phyloP scores from a whole-genome alignment of 108 stramenopile species.

The Nannochloropsis salina region DNA sequence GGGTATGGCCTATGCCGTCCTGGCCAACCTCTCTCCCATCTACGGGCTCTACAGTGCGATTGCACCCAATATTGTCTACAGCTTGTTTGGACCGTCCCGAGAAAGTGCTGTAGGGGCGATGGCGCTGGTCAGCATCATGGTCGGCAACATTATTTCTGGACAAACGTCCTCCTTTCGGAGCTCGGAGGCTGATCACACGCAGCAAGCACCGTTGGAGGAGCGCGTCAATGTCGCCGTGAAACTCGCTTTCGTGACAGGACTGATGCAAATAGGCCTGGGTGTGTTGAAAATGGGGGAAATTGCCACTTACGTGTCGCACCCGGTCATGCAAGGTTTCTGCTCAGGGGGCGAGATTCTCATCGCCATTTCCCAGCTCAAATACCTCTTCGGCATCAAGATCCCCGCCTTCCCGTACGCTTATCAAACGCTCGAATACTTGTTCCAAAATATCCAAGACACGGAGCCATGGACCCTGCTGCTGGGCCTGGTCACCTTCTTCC shows the following conservation, averaged over 20 bases:
- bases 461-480: background rate
- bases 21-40: background rate
- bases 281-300: background rate
- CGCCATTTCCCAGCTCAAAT: background rate
- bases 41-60: conserved; percentile 9
- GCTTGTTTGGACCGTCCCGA: background rate
- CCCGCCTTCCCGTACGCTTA: background rate
- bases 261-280: background rate
- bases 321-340: background rate
- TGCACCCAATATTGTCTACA: background rate
- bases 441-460: background rate
- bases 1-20: background rate
- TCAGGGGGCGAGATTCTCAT: background rate
- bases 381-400: background rate
- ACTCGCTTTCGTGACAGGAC: background rate
- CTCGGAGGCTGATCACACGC: background rate
- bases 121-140: background rate
- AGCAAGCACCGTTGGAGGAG: background rate
- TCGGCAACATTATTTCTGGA: background rate
- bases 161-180: background rate
- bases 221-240: background rate
- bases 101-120: background rate
- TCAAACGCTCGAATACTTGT: background rate
- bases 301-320: conserved; percentile 1
- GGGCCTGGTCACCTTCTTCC: background rate